phyloP scores from a whole-genome alignment of 176 grass and related monocot species.

The Paspalum vaginatum region DNA sequence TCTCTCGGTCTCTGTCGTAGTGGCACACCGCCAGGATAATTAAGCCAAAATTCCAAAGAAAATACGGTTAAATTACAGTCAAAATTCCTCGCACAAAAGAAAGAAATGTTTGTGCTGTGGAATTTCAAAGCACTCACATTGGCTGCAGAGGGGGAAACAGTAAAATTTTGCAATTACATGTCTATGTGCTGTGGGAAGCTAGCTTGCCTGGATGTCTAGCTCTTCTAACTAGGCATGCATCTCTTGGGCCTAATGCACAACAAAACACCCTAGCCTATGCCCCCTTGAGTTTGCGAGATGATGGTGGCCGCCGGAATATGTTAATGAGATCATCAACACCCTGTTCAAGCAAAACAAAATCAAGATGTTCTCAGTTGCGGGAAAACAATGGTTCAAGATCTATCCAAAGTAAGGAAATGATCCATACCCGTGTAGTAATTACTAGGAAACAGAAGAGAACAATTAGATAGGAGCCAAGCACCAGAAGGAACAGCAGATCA shows the following conservation, averaged over 20 bases:
- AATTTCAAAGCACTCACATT: constrained; percentile 30
- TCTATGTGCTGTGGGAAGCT: constrained; percentile 53
- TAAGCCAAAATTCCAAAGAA: constrained; percentile 25
- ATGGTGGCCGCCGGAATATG: constrained; percentile 89
- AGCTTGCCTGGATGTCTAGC: constrained; percentile 42
- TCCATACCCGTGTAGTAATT: constrained; percentile 85
- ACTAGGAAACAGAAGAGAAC: constrained; percentile 96
- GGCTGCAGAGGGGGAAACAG: constrained; percentile 2
- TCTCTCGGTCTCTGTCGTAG: neutral
- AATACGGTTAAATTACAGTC: constrained; percentile 30
- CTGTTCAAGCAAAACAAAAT: constrained; percentile 38
- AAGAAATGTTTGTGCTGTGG: constrained; percentile 24
- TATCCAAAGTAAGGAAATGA: neutral
- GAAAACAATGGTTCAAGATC: neutral
- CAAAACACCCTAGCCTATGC: constrained; percentile 57
- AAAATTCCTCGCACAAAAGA: constrained; percentile 41
- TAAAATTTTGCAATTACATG: constrained; percentile 42
- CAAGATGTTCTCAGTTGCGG: constrained; percentile 2
- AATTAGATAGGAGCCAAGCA: constrained; percentile 88
- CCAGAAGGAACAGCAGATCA: constrained; percentile 81
- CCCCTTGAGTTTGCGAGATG: constrained; percentile 79
- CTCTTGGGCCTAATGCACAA: constrained; percentile 49
- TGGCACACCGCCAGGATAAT: neutral
- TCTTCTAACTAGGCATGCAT: constrained; percentile 53
- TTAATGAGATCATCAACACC: constrained; percentile 98